Evolutionary conservation across 2,329 filamentous ascomycete genomes (phyloP).

Genomic region (Cladosporium austrohemisphaericum): DNA sequence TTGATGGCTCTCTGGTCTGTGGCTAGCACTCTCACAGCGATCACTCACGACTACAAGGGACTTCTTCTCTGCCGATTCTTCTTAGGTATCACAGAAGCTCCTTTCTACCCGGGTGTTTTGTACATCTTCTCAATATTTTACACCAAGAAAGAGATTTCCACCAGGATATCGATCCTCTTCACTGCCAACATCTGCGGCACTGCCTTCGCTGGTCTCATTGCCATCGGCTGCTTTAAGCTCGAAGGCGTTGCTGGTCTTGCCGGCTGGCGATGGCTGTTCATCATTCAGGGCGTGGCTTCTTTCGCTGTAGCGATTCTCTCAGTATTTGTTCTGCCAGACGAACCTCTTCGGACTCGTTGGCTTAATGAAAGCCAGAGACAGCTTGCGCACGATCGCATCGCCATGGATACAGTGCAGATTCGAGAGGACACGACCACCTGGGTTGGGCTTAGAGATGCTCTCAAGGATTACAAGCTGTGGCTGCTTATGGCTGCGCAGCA

Average conservation of each 20-base stretch:
- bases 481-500: not conserved
- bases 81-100: conserved; percentile 39
- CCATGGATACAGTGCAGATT: conserved; percentile 46
- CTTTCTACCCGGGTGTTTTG: conserved; percentile 46
- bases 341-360: conserved; percentile 48
- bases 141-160: conserved; percentile 41
- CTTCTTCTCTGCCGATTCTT: conserved; percentile 5
- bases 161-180: conserved; percentile 42
- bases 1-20: conserved; percentile 32
- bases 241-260: not conserved
- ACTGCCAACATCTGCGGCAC: conserved; percentile 41
- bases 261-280: conserved; percentile 21
- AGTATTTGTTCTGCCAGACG: conserved; percentile 62
- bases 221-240: not conserved
- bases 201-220: conserved; percentile 47
- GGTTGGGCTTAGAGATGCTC: not conserved
- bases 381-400: conserved; percentile 16
- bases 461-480: not conserved
- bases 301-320: conserved; percentile 56
- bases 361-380: conserved; percentile 42
- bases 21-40: conserved; percentile 20
- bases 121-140: conserved; percentile 49
- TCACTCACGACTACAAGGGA: conserved; percentile 21
- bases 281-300: conserved; percentile 56
- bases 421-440: conserved; percentile 39